Evolutionary conservation across 768 basidiomycete species (phyloP).

Genomic region (Tephrocybe sp.): DNA sequence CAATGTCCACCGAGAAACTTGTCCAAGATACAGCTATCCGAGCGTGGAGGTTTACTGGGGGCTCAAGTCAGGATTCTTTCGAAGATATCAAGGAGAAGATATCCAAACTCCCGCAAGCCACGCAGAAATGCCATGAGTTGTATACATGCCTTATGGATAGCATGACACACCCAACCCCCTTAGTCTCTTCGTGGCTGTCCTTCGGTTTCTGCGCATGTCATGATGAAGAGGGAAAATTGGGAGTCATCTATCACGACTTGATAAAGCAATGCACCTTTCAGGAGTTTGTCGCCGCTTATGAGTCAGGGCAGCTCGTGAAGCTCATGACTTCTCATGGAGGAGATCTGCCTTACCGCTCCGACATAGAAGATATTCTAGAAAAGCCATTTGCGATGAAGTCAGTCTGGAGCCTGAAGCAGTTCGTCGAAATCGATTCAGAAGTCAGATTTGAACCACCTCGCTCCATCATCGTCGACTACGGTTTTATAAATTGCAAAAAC

Average conservation of each 20-base stretch:
- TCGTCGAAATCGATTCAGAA: slow-evolving; percentile 18
- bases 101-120: neutral
- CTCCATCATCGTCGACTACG: slow-evolving; percentile 31
- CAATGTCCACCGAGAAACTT: neutral
- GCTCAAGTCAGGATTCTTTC: slow-evolving; percentile 3
- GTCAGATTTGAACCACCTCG: neutral
- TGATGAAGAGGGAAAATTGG: slow-evolving; percentile 9
- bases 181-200: slow-evolving; percentile 14
- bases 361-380: too few species aligned
- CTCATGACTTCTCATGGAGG: slow-evolving; percentile 22
- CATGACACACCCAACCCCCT: slow-evolving; percentile 15
- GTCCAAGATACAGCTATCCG: slow-evolving; percentile 5
- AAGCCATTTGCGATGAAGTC: too few species aligned
- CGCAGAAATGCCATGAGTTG: slow-evolving; percentile 3
- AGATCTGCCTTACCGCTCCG: too few species aligned
- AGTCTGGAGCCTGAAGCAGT: slow-evolving; percentile 39
- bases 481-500: slow-evolving; percentile 32
- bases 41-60: slow-evolving; percentile 16
- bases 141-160: slow-evolving; percentile 7
- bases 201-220: slow-evolving; percentile 25
- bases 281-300: slow-evolving; percentile 31
- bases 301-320: slow-evolving; percentile 19
- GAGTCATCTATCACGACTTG: slow-evolving; percentile 23
- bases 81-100: slow-evolving; percentile 5
- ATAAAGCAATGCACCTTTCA: slow-evolving; percentile 31